Conservation (phyloP, 441 rosid species). For the Erysimum cheiri region DNA sequence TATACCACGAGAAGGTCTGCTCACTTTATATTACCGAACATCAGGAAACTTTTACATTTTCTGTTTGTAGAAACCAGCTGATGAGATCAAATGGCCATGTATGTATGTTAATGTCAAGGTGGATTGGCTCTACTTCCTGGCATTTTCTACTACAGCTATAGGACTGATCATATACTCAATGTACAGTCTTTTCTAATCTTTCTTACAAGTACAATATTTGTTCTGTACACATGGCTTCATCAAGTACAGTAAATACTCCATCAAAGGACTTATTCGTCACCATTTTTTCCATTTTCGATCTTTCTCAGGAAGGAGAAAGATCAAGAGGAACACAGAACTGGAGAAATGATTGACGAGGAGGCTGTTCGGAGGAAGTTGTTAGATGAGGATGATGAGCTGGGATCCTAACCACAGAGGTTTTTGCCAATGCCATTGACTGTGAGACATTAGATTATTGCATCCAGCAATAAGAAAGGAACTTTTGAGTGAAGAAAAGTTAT, state of each 20-base stretch:
- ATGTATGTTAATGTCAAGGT: conserved; percentile 49
- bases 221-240: not conserved
- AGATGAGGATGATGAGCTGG: conserved; percentile 51
- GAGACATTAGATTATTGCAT: not conserved
- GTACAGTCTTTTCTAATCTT: conserved; percentile 46
- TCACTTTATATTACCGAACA: not conserved
- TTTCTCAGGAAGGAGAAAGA: conserved; percentile 63
- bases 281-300: not conserved
- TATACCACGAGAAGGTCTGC: conserved; percentile 85
- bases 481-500: not conserved
- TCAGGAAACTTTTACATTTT: not conserved
- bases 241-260: not conserved
- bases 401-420: not conserved
- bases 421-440: not conserved
- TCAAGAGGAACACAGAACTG: conserved; percentile 44
- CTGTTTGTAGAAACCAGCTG: not conserved
- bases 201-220: not conserved
- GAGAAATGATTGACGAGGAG: not conserved
- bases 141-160: conserved; percentile 70
- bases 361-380: conserved; percentile 49
- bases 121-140: conserved; percentile 87
- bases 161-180: conserved; percentile 84
- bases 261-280: conserved; percentile 4
- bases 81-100: not conserved
- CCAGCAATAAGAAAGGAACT: not conserved